Percentiles rank a stretch among this genome's conserved stretches.
phyloP scores from a whole-genome alignment of 768 basidiomycete genomes.

The Antrodiella citrinella region DNA sequence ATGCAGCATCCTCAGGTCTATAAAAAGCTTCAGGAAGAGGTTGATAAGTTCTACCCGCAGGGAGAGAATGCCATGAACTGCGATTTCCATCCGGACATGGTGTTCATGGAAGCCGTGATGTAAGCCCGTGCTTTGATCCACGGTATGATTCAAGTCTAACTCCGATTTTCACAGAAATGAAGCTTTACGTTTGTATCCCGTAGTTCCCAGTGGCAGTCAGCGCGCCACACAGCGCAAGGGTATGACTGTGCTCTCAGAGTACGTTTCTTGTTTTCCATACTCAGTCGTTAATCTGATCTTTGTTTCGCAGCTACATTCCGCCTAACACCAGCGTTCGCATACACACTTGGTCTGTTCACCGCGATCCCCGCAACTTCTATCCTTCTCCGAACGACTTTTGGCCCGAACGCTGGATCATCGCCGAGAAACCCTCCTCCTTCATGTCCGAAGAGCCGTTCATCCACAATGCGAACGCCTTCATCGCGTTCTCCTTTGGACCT shows the following conservation, averaged over 20 bases:
- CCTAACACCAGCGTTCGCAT: slow-evolving; percentile 24
- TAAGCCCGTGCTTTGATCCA: not conserved
- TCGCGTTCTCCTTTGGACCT: slow-evolving; percentile 40
- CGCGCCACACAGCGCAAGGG: slow-evolving; percentile 19
- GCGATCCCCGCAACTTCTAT: slow-evolving; percentile 38
- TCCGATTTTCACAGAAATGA: slow-evolving; percentile 30
- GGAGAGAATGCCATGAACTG: slow-evolving; percentile 21
- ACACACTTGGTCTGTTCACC: slow-evolving; percentile 35
- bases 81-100: slow-evolving; percentile 19
- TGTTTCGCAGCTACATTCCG: slow-evolving; percentile 20
- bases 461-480: slow-evolving; percentile 27
- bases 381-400: slow-evolving; percentile 32
- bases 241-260: slow-evolving; percentile 18
- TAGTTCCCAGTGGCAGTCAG: slow-evolving; percentile 31
- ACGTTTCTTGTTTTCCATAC: slow-evolving; percentile 25
- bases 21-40: slow-evolving; percentile 30
- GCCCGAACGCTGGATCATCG: slow-evolving; percentile 35
- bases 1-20: slow-evolving; percentile 30
- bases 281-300: not conserved
- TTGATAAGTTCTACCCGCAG: slow-evolving; percentile 27
- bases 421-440: slow-evolving; percentile 4
- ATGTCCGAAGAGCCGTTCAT: slow-evolving; percentile 6
- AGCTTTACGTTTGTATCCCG: slow-evolving; percentile 35
- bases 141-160: slow-evolving; percentile 4
- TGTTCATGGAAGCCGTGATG: slow-evolving; percentile 25